Evolutionary conservation across 768 basidiomycete genomes (phyloP).

Genomic region (Sporobolomyces phaffii): DNA sequence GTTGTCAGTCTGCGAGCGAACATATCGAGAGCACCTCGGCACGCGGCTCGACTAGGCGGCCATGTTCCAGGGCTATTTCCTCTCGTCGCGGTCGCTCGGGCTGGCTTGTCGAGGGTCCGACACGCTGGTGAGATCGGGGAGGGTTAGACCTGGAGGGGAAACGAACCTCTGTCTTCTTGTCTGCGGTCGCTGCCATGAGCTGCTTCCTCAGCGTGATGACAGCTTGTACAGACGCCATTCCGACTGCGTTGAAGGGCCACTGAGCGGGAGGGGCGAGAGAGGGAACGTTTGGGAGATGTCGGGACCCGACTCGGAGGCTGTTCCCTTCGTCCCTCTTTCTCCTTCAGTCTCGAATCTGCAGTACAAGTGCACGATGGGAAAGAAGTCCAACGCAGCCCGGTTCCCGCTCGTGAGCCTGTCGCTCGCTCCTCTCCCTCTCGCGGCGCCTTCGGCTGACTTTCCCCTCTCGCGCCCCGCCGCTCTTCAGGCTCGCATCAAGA

Average conservation of each 20-base stretch:
- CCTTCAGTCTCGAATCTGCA: not conserved
- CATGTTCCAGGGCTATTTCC: too few species aligned
- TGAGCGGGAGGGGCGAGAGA: too few species aligned
- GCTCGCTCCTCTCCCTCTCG: not conserved
- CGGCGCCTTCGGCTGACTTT: not conserved
- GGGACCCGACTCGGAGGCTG: not conserved
- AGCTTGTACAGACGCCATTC: constrained; percentile 12
- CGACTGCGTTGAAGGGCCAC: not conserved
- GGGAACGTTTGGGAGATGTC: too few species aligned
- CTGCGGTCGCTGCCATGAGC: constrained; percentile 17
- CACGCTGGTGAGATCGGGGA: too few species aligned
- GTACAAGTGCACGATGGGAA: constrained; percentile 55
- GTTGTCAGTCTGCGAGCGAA: too few species aligned
- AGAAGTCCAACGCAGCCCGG: constrained; percentile 83
- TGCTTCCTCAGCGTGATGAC: constrained; percentile 29
- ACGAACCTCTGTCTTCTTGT: constrained; percentile 22
- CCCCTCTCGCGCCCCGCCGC: too few species aligned
- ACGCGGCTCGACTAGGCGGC: not conserved
- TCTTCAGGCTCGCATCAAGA: constrained; percentile 89
- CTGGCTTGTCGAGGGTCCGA: too few species aligned
- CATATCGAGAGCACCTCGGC: too few species aligned
- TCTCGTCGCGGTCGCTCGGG: too few species aligned
- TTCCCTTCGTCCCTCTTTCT: not conserved
- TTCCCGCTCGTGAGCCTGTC: constrained; percentile 70
- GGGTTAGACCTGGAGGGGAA: too few species aligned